Evolutionary conservation across 768 basidiomycete genomes (phyloP), one percentile per base, ranked within the genome.

Genomic region (Leccinellum luteum): DNA sequence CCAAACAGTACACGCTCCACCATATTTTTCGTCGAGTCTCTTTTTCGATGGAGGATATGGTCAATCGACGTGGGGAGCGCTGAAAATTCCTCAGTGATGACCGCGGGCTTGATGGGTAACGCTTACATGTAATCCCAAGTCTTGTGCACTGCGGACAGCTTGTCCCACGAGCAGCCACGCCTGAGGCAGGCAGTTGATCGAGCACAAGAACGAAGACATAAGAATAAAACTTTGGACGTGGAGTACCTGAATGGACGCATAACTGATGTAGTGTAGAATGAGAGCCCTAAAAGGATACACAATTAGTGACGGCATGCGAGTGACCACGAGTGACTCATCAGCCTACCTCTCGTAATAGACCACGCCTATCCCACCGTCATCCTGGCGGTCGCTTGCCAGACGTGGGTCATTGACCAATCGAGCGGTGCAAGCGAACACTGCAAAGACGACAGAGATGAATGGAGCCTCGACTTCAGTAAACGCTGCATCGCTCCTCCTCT

Each of bases 151-250:
- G 58, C 94, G 85, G 48, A 96, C 85, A 23, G 91, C 94, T 71
- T 95, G 94, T 44, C 94, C 94, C 54, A 94, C 84, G 56, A 94
- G 80, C 60, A 95, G 83, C 94, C 94, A 96, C 30, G 93, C 92
- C 74, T 94, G 94, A 3, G 94, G 94, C 52, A 96, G 82, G 68
- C 93, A 94, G 67, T 96, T 96, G 64, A 95, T 81, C 54, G 92
- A 93, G 69, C 93, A 94, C 58, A 96, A 78, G 76, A 94, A 95
- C 2, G 92, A 89, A 52, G 93, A 88, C 81, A 94, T 83, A 55
- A 96, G 79, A 60, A 92, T 83, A 69, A 94, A 88, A 72, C 90
- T 90, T 76, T 95, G 94, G 30, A 95, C 93, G 71, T 95, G 94
- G 32, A 86, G 82, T 51, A 90, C 78, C 71, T 94, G 89, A 41